Evolutionary conservation across 2,329 filamentous ascomycete genomes (phyloP).

Genomic region (Leptographium lundbergii): DNA sequence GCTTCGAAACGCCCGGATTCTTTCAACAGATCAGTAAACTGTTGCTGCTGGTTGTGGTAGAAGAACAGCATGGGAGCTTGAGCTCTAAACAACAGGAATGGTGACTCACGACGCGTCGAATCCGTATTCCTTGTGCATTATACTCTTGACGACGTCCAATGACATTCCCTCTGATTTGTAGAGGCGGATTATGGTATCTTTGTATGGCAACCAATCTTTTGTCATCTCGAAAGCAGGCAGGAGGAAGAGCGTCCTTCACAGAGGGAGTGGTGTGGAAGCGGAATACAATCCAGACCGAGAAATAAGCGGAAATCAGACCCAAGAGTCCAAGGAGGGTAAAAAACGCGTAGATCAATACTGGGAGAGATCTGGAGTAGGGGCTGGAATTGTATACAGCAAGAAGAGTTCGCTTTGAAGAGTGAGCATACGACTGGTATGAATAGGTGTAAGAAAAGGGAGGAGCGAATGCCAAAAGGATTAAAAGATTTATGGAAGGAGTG

Average conservation of each 20-base stretch:
- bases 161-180: slow-evolving; percentile 28
- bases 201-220: neutral
- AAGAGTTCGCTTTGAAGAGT: no score
- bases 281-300: no score
- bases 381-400: no score
- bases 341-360: no score
- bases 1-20: slow-evolving; percentile 32
- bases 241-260: neutral
- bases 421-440: no score
- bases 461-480: no score
- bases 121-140: neutral
- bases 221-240: neutral
- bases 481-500: no score
- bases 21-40: neutral
- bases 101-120: slow-evolving; percentile 24
- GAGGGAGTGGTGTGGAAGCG: no score
- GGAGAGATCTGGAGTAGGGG: no score
- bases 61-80: neutral
- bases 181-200: slow-evolving; percentile 22
- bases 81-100: neutral
- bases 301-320: no score
- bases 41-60: neutral
- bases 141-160: slow-evolving; percentile 24
- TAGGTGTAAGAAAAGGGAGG: no score
- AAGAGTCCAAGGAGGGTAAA: no score